Evolutionary conservation across 2,329 filamentous ascomycete genomes (phyloP), one percentile per base, ranked within the genome.

Genomic region (Drechslerella coelobrocha): DNA sequence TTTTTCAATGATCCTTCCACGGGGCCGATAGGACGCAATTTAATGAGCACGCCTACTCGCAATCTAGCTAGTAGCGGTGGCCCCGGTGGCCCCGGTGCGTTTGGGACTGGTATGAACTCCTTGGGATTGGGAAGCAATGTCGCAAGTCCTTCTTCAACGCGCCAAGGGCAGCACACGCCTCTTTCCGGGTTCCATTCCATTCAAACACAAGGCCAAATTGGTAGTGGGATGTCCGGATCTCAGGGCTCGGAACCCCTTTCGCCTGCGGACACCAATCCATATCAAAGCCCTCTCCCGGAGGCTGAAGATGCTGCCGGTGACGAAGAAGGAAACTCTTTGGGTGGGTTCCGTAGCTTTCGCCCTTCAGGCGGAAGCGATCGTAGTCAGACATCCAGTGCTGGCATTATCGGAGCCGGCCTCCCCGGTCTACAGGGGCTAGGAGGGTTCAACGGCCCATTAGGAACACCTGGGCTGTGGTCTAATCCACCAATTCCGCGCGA

Each of bases 191-290:
- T 77, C 48, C 83, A 84, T 45, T 83, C 83, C 14, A 83, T 84
- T 9, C 80, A 82, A 24, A 81, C 80, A 54, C 78, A 81, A 56
- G 78, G 80, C 51, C 80, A 81, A 55, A 79, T 80, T 61, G 78
- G 77, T 24, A 76, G 75, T 31, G 75, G 76, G 17, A 63, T 75
- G 51, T 75, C 74, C 21, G 73, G 74, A 45, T 71, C 73, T 23
- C 69, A 74, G 45, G 82, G 83, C n/a, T 83, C 88, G 73, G 90
- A 91, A 66, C 89, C 90, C 0, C 85, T 91, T 77, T 97, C 93
- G 78, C 94, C 94, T 9, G 94, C 92, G 0, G 91, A 96, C 76
- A 97, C 94, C 2, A 99, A 99, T 77, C 94, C 94, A 1, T 99
- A 94, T 78, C 90, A 92, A 73, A 97, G 93, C 78, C 94, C 94